Evolutionary conservation across 352 stramenopile genomes (phyloP), one percentile per base, ranked within the genome.

Genomic region (Peronospora destructor): DNA sequence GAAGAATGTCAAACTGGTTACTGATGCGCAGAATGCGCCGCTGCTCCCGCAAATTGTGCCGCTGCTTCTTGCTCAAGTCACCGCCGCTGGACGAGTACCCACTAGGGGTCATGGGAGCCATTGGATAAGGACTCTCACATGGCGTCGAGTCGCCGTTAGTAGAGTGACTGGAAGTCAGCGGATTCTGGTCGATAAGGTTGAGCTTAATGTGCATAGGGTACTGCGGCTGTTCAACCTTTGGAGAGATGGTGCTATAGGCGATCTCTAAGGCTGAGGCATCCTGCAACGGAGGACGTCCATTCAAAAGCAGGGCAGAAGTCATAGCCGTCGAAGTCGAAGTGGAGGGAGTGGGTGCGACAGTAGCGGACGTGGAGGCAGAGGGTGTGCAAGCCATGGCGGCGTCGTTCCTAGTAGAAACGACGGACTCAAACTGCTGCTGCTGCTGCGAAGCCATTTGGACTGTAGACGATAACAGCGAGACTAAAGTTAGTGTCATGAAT

Each of bases 171-270:
- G 66, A 77, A 43, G 48, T 33, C n/a, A 73, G 53, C 21, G 70
- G 68, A 53, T 76, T 83, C 53, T 87, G 67, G 61, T 91, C 76
- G 49, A 91, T 87, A 30, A 91, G 66, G 48, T 68, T 87, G 19
- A 91, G 76, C 49, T 91, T 91, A 63, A 91, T 88, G 62, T 91
- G 76, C 79, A 91, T 87, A 35, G 64, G 61, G 40, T 55, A 67
- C 33, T 53, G 52, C 29, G 64, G 50, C 48, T 73, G 66, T 50
- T 87, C 73, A 36, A 82, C 66, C 61, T 86, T 85, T 47, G 77
- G 74, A 37, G 77, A 86, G 61, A 88, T 88, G 37, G 77, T 88
- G 45, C 70, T 84, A 68, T 88, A 88, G 13, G 77, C 66, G 65
- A 88, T 88, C 66, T 88, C 77, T 23, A 88, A 64, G 49, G 70